Evolutionary conservation across 202 grass and related monocot genomes (phyloP), one percentile per base, ranked within the genome.

Genomic region (Panicum virgatum): DNA sequence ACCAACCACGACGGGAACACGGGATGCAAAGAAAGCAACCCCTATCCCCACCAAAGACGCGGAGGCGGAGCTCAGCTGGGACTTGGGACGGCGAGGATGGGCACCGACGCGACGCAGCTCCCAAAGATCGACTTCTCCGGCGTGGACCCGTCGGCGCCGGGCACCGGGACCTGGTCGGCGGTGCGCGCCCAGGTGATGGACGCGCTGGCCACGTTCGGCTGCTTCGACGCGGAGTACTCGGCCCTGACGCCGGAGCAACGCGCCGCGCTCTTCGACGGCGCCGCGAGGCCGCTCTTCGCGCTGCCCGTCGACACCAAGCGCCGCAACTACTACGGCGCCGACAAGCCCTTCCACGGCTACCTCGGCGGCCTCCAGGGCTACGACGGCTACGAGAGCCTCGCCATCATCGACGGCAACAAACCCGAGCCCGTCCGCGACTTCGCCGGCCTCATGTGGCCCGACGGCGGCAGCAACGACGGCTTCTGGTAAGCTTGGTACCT

Each of bases 211-310:
- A 58, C 74, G 14, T 40, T 36, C 43, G 95, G 95, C 37, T 92
- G 82, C 79, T 97, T 94, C 81, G 92, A 91, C 36, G 92, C 82
- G 56, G 50, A 61, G 3, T 97, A 88, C 90, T 84, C 86, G 40
- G 9, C 65, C 4, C 59, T 89, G 26, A 13, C 82, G 13, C 71
- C 82, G n/a, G 48, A 70, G 44, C 81, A 73, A 64, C 86, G 81
- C 2, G 71, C 64, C 8, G 48, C 62, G n/a, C 58, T 94, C 42
- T 89, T 91, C 75, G 76, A 70, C 54, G 29, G 10, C 12, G 80
- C 81, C 62, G 73, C 92, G 15, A 65, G 45, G 57, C 88, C 86
- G 32, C 90, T 98, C 39, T 93, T 98, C 82, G 27, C 75, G 2
- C 92, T 94, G 30, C 88, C 92, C 11, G 52, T 5, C 38, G 82